phyloP scores from a whole-genome alignment of 1,284 basidiomycete genomes.

The Vanrija pseudolonga region DNA sequence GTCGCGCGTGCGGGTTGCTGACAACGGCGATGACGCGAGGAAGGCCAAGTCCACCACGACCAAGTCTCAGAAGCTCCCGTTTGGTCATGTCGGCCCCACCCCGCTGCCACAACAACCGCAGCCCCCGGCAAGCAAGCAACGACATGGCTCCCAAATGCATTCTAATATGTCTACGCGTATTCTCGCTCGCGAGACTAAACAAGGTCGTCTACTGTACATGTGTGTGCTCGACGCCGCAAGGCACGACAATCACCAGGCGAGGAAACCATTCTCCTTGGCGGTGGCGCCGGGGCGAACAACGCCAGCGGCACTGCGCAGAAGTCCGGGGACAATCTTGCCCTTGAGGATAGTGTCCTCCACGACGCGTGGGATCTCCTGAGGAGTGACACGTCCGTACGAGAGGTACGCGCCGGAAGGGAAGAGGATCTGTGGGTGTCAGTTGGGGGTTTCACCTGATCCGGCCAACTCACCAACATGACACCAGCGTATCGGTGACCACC shows the following conservation, averaged over 20 bases:
- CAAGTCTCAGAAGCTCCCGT: no score
- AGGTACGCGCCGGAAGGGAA: slow-evolving; percentile 76
- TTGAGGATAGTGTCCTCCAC: slow-evolving; percentile 80
- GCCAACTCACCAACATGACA: slow-evolving; percentile 70
- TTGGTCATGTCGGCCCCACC: no score
- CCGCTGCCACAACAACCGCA: no score
- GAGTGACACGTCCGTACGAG: slow-evolving; percentile 90
- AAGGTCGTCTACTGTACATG: no score
- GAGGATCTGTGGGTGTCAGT: slow-evolving; percentile 60
- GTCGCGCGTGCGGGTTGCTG: no score
- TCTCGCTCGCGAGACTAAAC: no score
- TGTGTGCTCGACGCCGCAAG: no score
- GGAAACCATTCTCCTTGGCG: slow-evolving; percentile 21
- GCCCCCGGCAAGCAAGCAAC: no score
- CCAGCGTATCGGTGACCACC: slow-evolving; percentile 90
- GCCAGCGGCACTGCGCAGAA: slow-evolving; percentile 78
- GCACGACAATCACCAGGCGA: slow-evolving; percentile 19
- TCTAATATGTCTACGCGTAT: no score
- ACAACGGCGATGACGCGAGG: no score
- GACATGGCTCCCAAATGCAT: no score
- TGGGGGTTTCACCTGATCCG: background rate
- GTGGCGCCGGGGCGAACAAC: slow-evolving; percentile 46
- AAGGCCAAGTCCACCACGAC: no score
- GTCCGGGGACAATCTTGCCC: slow-evolving; percentile 73
- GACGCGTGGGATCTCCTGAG: slow-evolving; percentile 79